Conservation (phyloP, 2,329 filamentous ascomycete species). For the Teratosphaeria nubilosa region DNA sequence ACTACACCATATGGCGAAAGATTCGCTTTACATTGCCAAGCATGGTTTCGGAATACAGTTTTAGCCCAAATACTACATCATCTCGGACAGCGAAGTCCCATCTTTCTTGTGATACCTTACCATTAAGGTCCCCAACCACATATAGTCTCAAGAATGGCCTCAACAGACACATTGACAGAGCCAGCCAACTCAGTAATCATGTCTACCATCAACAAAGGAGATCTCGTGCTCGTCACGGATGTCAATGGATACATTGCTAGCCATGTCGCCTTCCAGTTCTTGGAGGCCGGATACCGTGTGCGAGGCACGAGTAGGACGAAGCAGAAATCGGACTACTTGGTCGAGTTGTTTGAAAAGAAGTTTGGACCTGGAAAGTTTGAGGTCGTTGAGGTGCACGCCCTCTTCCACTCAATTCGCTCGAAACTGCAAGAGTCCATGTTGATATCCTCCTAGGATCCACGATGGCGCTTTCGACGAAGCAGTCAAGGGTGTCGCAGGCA, state of each 20-base stretch:
- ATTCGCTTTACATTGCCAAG: neutral
- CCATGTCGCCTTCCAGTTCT: constrained; percentile 17
- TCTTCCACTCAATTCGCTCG: neutral
- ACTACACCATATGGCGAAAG: neutral
- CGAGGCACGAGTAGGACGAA: constrained; percentile 15
- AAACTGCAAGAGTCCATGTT: neutral
- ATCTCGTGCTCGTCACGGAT: constrained; percentile 21
- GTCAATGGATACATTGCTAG: constrained; percentile 19
- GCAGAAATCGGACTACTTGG: constrained; percentile 13
- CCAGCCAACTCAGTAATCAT: constrained; percentile 6
- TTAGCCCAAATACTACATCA: neutral
- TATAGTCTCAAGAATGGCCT: neutral
- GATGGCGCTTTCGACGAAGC: constrained; percentile 13
- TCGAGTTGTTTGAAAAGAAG: constrained; percentile 14
- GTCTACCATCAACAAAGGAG: constrained; percentile 14
- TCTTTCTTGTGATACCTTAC: neutral
- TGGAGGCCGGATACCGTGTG: constrained; percentile 19
- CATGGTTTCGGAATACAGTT: neutral
- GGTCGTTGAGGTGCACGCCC: constrained; percentile 21
- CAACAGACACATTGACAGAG: neutral
- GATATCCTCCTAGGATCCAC: neutral
- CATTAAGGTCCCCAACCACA: neutral
- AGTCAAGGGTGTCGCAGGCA: constrained; percentile 27
- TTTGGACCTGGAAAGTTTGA: constrained; percentile 27
- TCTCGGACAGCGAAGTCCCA: neutral